Base-by-base conservation (phyloP, 495 filamentous ascomycete genomes). In the Penicillium psychrofluorescens region DNA sequence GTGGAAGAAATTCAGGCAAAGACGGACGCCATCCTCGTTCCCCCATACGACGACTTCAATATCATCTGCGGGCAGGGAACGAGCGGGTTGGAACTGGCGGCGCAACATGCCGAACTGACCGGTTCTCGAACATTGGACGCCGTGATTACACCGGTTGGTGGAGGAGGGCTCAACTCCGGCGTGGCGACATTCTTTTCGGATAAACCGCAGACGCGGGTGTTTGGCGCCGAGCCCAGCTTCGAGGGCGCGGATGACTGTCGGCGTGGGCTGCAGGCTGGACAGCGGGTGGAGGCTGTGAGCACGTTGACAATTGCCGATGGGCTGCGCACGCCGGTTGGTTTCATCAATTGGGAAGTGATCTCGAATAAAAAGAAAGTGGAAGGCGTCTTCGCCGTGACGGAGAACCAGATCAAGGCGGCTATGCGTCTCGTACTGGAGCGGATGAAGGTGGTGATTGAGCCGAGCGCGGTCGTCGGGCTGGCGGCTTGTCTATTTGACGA, bases 41-140 rank as follows among this genome's bases (percentile, higher is more conserved):
- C 90, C 36, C 91, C 92, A 3, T 96, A 95, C 54, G 86, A 97
- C 60, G 85, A 97, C 62, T 81, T 84, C 12, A 73, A 96, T 57
- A 86, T 96, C 44, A 85, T 98, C 29, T 79, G 94, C 2, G 92
- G 92, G 1, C 89, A 95, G 66, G 92, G 90, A 0, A 98, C 92
- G 1, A 74, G 85, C 44, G 90, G 77, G 2, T 54, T 97, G n/a
- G 92, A 98, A 56, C 62, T 96, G 12, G 77, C 85, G 47, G 67
- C 68, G 41, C 89, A 95, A 59, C 83, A 83, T 7, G 59, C 53
- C 29, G 77, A 71, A 45, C 55, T 36, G 40, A 27, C 38, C 7
- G 7, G 45, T 36, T 38, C 38, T 7, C 50, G 40, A 28, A 54
- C 54, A 5, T 64, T 95, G 2, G 77, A 92, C 59, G 92, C 85